A percentile compares a stretch with the other conserved stretches of the same genome.
These are phyloP conservation scores for Backusella australiensis DNA, from an alignment of 192 early-diverging fungal genomes.

Conservation along the genomic window DNA sequence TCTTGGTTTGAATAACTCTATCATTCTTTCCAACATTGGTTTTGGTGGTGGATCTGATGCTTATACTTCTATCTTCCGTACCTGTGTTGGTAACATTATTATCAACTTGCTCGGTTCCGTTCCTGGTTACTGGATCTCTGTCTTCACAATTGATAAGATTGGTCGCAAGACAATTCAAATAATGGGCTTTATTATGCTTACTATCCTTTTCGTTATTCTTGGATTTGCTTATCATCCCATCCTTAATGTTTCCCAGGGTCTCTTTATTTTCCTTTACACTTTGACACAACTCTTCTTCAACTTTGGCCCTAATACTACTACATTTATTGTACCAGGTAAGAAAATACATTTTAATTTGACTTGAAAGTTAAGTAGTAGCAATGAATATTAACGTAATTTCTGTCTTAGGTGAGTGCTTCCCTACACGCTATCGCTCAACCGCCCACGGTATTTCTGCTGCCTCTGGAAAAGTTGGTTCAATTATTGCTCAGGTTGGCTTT, in stretches of 20 bases:
- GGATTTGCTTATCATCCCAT: constrained; percentile 74
- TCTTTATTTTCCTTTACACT: constrained; percentile 66
- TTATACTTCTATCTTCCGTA: constrained; percentile 62
- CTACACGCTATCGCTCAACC: constrained; percentile 78
- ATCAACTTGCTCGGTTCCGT: constrained; percentile 83
- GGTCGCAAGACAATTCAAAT: constrained; percentile 94
- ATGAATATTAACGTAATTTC: no score
- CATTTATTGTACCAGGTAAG: constrained; percentile 72
- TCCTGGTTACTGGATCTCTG: constrained; percentile 96
- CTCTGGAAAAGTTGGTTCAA: constrained; percentile 77
- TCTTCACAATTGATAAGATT: constrained; percentile 82
- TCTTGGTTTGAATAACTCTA: constrained; percentile 76
- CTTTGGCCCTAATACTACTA: constrained; percentile 95
- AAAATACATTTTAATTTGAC: no score
- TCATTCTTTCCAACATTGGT: constrained; percentile 70
- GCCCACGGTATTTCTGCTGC: constrained; percentile 82
- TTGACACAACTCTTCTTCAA: constrained; percentile 83
- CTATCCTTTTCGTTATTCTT: constrained; percentile 70
- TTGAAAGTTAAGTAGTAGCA: no score
- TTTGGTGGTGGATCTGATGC: constrained; percentile 45
- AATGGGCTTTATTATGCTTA: constrained; percentile 79
- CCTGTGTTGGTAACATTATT: constrained; percentile 87
- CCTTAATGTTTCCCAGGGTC: constrained; percentile 48
- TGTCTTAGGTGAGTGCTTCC: constrained; percentile 63
- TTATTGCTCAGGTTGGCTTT: constrained; percentile 73